Evolutionary conservation across 2,329 filamentous ascomycete species (phyloP), one percentile per base, ranked within the genome.

Genomic region (Tympanopsis confertula): DNA sequence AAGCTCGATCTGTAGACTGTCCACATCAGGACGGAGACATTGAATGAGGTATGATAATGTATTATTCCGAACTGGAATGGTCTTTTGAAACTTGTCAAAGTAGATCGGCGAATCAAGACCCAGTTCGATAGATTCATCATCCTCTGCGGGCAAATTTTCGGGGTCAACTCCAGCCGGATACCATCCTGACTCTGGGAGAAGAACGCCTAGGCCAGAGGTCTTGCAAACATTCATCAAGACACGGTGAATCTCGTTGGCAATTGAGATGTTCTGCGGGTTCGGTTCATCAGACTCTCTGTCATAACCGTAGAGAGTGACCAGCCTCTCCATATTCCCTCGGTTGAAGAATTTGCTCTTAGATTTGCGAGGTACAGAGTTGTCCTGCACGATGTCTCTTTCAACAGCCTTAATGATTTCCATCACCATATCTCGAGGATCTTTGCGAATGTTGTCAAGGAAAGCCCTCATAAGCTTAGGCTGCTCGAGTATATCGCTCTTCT

Each of bases 401-500:
- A 77, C 57, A 1, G 64, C 58, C 20, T 62, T 58, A 26, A 81
- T 58, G 13, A 73, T 65, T 35, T 78, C 71, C 36, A 62, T 49
- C 4, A 75, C 62, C 28, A 74, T 56, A 19, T 70, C 67, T 2
- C 69, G 57, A 1, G 71, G 58, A 45, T 80, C 75, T 33, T 68
- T 65, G 20, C 62, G 58, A 5, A 79, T 53, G 42, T 71, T 61
- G 37, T 75, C 70, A 41, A 80, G 62, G 14, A 78, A 58, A 4
- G 69, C 63, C 45, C 65, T 62, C 35, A 72, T 63, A 7, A 77
- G 53, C 39, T 69, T 72, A 38, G 65, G 63, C 47, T 76, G 71
- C 37, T 67, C 67, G 26, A 80, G 53, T 1, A 81, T 65, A 41
- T 78, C 73, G 37, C 59, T 62, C 49, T 79, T 80, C 10, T 67